A percentile compares a stretch with the other conserved stretches of the same genome.
These are phyloP conservation scores for Syzygium grande DNA, from an alignment of 345 rosid genomes.

Conservation along the genomic window DNA sequence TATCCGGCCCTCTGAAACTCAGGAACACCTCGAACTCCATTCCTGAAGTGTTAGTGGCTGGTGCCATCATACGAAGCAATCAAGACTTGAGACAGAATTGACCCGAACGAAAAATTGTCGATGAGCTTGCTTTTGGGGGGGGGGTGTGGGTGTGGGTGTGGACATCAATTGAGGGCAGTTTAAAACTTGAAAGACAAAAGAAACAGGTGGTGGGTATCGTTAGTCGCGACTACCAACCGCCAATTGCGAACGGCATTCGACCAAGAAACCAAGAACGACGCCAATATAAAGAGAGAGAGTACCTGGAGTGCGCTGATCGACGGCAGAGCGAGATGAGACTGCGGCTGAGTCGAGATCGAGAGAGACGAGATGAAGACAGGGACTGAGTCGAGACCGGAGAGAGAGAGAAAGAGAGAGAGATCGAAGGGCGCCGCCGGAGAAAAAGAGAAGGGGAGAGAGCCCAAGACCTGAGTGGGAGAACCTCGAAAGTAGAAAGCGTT, in stretches of 20 bases:
- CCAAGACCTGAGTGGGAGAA: background rate
- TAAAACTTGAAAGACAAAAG: too few species aligned
- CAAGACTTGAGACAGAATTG: background rate
- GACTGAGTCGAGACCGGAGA: background rate
- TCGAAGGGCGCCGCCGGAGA: fast-evolving
- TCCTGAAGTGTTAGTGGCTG: background rate
- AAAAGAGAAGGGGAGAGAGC: background rate
- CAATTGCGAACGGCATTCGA: background rate
- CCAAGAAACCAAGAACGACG: background rate
- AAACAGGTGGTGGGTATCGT: too few species aligned
- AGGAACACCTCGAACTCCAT: background rate
- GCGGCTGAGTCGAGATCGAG: too few species aligned
- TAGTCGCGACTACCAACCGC: too few species aligned
- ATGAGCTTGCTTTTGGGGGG: background rate
- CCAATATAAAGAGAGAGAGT: background rate
- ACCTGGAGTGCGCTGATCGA: background rate
- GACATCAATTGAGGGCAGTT: too few species aligned
- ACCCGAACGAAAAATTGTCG: background rate
- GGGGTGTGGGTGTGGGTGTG: too few species aligned
- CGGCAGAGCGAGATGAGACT: background rate
- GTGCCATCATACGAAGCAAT: background rate
- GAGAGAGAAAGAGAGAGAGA: background rate
- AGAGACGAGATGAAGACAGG: too few species aligned
- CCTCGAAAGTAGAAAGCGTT: too few species aligned
- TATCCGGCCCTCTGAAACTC: background rate